These are phyloP conservation scores for Pleurotus sapidus DNA, from an alignment of 768 basidiomycete genomes.

Conservation along the genomic window DNA sequence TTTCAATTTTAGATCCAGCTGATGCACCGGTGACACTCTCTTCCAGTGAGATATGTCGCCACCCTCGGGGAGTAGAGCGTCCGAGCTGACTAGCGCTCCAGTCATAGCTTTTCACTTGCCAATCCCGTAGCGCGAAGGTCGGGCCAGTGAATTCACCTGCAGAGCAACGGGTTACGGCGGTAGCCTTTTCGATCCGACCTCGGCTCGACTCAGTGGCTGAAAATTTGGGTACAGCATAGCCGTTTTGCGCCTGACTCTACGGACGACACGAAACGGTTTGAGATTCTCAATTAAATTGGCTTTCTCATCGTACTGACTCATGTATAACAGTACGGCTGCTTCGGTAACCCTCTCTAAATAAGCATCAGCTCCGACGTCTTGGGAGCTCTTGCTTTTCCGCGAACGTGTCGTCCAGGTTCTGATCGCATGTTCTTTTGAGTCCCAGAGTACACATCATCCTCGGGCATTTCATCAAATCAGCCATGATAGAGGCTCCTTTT, in stretches of 20 bases:
- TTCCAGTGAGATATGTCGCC: neutral
- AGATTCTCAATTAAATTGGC: too few relatives aligned
- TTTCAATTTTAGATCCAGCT: neutral
- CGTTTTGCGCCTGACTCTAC: neutral
- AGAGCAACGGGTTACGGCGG: neutral
- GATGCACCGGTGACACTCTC: neutral
- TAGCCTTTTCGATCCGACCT: neutral
- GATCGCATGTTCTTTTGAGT: neutral
- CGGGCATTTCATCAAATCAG: too few relatives aligned
- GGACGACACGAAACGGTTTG: too few relatives aligned
- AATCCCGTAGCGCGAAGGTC: neutral
- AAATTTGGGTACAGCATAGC: neutral
- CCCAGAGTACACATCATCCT: too few relatives aligned
- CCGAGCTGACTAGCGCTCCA: neutral
- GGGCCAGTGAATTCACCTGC: neutral
- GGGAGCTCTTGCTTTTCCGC: neutral
- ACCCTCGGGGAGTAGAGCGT: neutral
- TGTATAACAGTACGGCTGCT: neutral
- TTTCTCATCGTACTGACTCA: neutral
- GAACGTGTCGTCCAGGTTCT: neutral
- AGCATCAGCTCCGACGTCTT: slow-evolving; percentile 1
- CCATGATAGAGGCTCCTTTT: neutral
- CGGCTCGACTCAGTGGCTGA: neutral
- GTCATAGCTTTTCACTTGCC: neutral
- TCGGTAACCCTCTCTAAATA: neutral